Base-by-base conservation (phyloP, 768 basidiomycete genomes). In the Suillus subluteus region DNA sequence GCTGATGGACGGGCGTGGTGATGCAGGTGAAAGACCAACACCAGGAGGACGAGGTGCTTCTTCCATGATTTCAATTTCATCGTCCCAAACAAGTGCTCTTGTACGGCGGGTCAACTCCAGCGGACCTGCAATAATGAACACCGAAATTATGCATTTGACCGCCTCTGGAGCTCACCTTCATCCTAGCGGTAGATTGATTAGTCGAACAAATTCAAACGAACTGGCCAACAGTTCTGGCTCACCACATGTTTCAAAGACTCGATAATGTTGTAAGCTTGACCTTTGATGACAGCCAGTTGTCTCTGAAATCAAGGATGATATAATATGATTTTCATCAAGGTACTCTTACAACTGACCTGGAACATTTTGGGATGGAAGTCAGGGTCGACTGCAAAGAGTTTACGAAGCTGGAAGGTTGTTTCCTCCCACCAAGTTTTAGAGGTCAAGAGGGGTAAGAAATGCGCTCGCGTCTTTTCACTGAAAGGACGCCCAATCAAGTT, bases 321-420 rank as follows among this genome's bases (percentile, higher is more conserved):
- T 71, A 9, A 59, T 61, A 35, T 55, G 58, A 65, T 62, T 44
- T 66, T 43, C 32, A 61, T 67, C 23, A 66, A 35, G 11, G 7
- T 37, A 38, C 58, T 62, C 67, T 44, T 21, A 37, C 55, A 15
- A 76, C 85, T 76, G 72, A 91, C 92, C 65, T 84, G 84, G 79
- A 94, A 94, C 94, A 95, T 95, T 79, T 93, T 94, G 0, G 91
- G 91, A 76, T 95, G 91, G 73, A 94, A 95, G 78, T 92, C 94
- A 4, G 90, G 88, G 74, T 95, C 95, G 3, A 93, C 82, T 13
- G 88, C 88, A 73, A 95, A 95, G 11, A 95, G 74, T 68, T 88
- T 89, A 69, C 90, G 84, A 16, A 96, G 80, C 69, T 93, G 86
- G 68, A 82, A 91, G 4, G 89, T 92, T 8, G 94, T 95, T 73